A percentile compares a stretch with the other conserved stretches of the same genome.
These are phyloP conservation scores for Entamoeba histolytica DNA, from an alignment of 208 protist genomes.

Conservation along the genomic window DNA sequence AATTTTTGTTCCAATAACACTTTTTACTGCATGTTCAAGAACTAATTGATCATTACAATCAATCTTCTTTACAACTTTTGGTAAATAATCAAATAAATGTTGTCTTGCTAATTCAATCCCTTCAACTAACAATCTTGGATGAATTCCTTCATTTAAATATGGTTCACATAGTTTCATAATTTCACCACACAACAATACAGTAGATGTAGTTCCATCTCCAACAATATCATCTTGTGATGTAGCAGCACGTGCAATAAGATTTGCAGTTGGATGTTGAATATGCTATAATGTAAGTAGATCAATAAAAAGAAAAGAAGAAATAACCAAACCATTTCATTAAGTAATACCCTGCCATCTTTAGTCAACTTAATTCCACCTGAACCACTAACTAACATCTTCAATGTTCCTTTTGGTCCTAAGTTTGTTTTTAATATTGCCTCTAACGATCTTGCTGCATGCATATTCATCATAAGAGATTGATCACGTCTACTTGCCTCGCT, in stretches of 20 bases:
- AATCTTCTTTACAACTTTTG: slow-evolving; percentile 44
- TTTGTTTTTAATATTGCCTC: slow-evolving; percentile 91
- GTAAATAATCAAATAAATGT: slow-evolving; percentile 60
- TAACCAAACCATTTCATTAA: slow-evolving; percentile 74
- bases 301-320: no score
- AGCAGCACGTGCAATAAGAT: slow-evolving; percentile 88
- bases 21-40: slow-evolving; percentile 18
- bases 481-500: slow-evolving; percentile 9
- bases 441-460: slow-evolving; percentile 81
- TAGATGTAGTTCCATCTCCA: slow-evolving; percentile 94
- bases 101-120: slow-evolving; percentile 71
- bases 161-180: slow-evolving; percentile 87
- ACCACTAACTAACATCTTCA: slow-evolving; percentile 96
- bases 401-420: slow-evolving; percentile 89
- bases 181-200: slow-evolving; percentile 93
- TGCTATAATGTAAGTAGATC: slow-evolving; percentile 34
- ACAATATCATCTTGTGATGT: slow-evolving; percentile 98
- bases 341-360: slow-evolving; percentile 94
- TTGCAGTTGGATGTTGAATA: slow-evolving; percentile 96
- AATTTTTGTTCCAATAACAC: slow-evolving; percentile 76
- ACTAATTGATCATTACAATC: slow-evolving; percentile 15
- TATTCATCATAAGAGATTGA: slow-evolving; percentile 82
- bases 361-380: slow-evolving; percentile 96
- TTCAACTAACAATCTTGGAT: slow-evolving; percentile 83
- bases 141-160: slow-evolving; percentile 87